Base-by-base conservation (phyloP, 2,329 filamentous ascomycete species). In the Lecanicillium sp. region DNA sequence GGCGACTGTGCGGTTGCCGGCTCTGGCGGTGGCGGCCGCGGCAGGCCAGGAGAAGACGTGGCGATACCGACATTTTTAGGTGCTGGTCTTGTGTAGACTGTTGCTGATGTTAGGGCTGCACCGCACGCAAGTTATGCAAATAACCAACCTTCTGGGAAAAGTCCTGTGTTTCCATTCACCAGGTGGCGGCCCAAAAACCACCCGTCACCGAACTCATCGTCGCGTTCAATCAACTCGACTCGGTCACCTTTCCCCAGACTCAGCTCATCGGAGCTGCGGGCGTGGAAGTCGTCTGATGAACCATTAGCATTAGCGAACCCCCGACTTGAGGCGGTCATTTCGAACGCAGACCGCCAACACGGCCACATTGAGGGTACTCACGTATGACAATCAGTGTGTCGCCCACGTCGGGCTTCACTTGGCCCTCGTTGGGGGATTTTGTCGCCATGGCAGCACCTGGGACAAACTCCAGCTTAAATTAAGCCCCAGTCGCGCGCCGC, bases 201-300 rank as follows among this genome's bases (percentile, higher is more conserved):
- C 39, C 87, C 86, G 60, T 94, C 86, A 44, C 84, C 84, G 59
- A 92, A 94, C 58, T 92, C 86, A 58, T 92, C 86, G 58, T 92
- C 86, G 53, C 85, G 76, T 64, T 92, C 86, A 47, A 90, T 77
- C 46, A 94, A 66, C 65, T 90, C 83, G 45, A 94, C 82, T 46
- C 84, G 79, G 54, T 92, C 85, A 51, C 85, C 89, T 56, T 94
- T 94, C 40, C 78, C 71, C 48, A 98, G 72, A 51, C 79, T 94
- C 55, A 98, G 72, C 70, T 98, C 92, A 64, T 98, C 92, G 42
- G 86, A 84, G 61, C 88, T 94, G 49, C 92, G 81, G 42, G 90
- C 89, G 50, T 81, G 71, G 60, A 98, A 97, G 64, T 96, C 88
- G 65, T 98, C 87, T 94, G 42, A 32, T n/a, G 41, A 29, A 31